These are phyloP conservation scores for Lactarius akahatsu DNA, from an alignment of 768 basidiomycete genomes.

Conservation along the genomic window DNA sequence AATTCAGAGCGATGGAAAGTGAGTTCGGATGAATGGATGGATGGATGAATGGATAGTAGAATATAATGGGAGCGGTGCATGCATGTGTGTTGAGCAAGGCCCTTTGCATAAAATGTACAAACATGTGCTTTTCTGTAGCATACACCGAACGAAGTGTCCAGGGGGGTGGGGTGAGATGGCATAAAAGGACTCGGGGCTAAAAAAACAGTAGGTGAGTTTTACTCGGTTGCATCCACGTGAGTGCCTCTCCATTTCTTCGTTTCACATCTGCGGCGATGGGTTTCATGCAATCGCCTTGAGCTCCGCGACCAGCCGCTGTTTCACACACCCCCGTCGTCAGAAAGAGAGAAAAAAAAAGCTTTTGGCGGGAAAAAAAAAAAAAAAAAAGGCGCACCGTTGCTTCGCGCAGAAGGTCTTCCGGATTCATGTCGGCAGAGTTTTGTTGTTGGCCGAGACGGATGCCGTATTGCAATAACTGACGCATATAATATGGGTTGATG, in stretches of 20 bases:
- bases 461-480: conserved; percentile 67
- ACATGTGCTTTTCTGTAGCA: conserved; percentile 20
- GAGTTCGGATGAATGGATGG: neutral
- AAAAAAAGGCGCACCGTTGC: conserved; percentile 9
- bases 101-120: conserved; percentile 28
- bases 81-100: conserved; percentile 3
- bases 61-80: conserved; percentile 11
- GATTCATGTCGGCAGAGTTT: conserved; percentile 20
- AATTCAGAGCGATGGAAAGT: conserved; percentile 7
- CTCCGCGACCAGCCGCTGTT: conserved; percentile 28
- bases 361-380: neutral
- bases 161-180: neutral
- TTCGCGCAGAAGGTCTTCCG: conserved; percentile 44
- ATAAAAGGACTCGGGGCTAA: conserved; percentile 20
- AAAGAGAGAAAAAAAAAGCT: neutral
- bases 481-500: conserved; percentile 80
- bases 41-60: conserved; percentile 1
- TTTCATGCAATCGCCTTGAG: conserved; percentile 26
- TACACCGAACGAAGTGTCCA: conserved; percentile 24
- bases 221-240: conserved; percentile 2
- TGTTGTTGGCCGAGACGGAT: conserved; percentile 54
- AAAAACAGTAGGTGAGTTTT: conserved; percentile 22
- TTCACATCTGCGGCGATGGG: neutral
- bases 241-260: neutral
- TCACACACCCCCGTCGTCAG: conserved; percentile 2